Evolutionary conservation across 768 basidiomycete species (phyloP), one percentile per base, ranked within the genome.

Genomic region (Suillus ampliporus): DNA sequence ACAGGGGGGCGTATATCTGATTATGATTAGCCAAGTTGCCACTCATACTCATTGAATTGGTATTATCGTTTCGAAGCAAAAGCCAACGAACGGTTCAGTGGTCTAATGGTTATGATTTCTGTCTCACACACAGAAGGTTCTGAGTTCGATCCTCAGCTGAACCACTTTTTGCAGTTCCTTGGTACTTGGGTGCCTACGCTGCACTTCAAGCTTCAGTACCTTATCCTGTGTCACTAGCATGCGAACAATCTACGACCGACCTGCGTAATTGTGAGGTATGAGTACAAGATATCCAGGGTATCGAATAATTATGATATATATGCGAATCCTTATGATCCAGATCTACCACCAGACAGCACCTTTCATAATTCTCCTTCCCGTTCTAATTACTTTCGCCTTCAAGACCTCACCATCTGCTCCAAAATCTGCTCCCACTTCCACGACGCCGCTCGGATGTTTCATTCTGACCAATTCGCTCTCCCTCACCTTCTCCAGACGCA

Each of bases 331-430:
- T 31, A 15, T 38, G 1, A 38, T 38, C 28, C 26, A n/a, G 2
- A 35, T 52, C n/a, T 68, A 89, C 84, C 88, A 89, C 81, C 83
- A 91, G 1, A 89, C 89, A 0, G 73, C 77, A 0, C 91, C 91
- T 63, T 82, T 83, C 90, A 92, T 92, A 64, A 92, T 72, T 66
- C 87, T 77, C 62, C 88, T 80, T 1, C 90, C 91, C 3, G 89
- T 92, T 60, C 89, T 74, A 26, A 89, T 80, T 21, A 90, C 89
- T 66, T 84, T 85, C 2, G 86, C 89, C 65, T 83, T 86, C 58
- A 73, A 77, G 21, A 87, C 84, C n/a, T 46, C 59, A 13, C 87
- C 86, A 65, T 80, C 72, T 19, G 57, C 62, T 4, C 67, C 73
- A 65, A 89, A 79, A 57, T 82, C 78, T 1, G 89, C 86, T 8